Base-by-base conservation (phyloP, 768 basidiomycete species). In the Holtermanniella nyarrowii region DNA sequence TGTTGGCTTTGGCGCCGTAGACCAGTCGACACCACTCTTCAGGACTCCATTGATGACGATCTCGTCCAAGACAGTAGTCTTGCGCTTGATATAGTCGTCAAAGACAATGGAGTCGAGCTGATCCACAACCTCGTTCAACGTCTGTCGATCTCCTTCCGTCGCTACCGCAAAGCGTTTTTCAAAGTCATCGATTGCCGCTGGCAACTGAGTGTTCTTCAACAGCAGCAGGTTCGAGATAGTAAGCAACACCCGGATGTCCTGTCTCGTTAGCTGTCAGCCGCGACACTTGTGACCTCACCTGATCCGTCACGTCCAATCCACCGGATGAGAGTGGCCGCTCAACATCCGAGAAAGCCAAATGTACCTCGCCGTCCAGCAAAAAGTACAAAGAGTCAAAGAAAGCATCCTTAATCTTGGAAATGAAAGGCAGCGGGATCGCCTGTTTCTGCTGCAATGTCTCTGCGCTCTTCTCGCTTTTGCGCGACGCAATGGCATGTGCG, bases 41-140 rank as follows among this genome's bases (percentile, higher is more conserved):
- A 95, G 74, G 43, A 99, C 84, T 10, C 95, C 95, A 47, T 76
- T 75, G 23, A 83, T 80, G 37, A 96, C 75, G 46, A 87, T 82
- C 27, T 74, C 71, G 45, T 76, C 82, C 26, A 88, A 77, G 13
- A 73, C 72, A n/a, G 76, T 76, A n/a, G 83, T 76, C 67, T 89
- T 88, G 39, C 87, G 82, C 60, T 84, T 85, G 59, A 85, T 75
- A 66, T 88, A 95, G 46, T 85, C 83, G 50, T 88, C 82, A 64
- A 97, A 97, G 25, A 99, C 76, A 40, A 81, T 85, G 71, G 81
- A 82, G 74, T 97, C 91, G 41, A 96, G 79, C 62, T 87, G 83
- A 60, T 80, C 78, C 16, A 88, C 81, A 13, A 87, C 84, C 37
- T 81, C 81, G 72, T 82, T 75, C 50, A 97, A 72, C 2, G 82